A percentile compares a stretch with the other conserved stretches of the same genome.
Conservation (phyloP, 768 basidiomycete genomes). For the Cubamyces lactineus region DNA sequence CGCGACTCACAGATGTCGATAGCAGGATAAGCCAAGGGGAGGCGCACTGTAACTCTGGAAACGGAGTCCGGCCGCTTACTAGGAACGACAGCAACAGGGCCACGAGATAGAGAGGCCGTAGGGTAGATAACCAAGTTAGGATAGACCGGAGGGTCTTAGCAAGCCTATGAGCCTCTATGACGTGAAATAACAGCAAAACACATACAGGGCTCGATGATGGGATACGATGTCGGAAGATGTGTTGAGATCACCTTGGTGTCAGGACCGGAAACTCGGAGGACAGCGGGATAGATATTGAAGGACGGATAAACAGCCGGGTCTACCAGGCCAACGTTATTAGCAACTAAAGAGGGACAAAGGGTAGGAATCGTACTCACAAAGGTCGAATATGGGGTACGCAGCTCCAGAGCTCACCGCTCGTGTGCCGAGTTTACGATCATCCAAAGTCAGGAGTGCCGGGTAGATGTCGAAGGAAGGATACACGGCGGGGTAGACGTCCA, state of each 20-base stretch:
- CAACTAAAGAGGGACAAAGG: background rate
- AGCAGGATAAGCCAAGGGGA: slow-evolving; percentile 17
- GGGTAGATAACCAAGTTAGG: slow-evolving; percentile 47
- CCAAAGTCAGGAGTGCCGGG: slow-evolving; percentile 25
- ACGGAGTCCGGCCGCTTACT: background rate
- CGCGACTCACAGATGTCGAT: slow-evolving; percentile 23
- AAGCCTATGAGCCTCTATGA: background rate
- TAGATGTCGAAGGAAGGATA: slow-evolving; percentile 47
- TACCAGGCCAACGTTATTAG: slow-evolving; percentile 22
- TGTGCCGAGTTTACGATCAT: slow-evolving; percentile 18
- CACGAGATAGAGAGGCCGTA: slow-evolving; percentile 5
- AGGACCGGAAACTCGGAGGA: slow-evolving; percentile 10
- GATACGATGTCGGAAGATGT: slow-evolving; percentile 26
- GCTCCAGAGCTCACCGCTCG: slow-evolving; percentile 10
- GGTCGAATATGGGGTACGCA: slow-evolving; percentile 40
- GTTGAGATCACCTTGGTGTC: slow-evolving; percentile 6
- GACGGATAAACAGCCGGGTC: slow-evolving; percentile 45
- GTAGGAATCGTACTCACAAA: slow-evolving; percentile 28
- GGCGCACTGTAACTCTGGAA: background rate
- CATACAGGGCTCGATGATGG: slow-evolving; percentile 33
- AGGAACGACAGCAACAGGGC: background rate
- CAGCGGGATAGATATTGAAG: slow-evolving; percentile 36
- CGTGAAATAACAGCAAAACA: background rate
- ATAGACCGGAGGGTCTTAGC: slow-evolving; percentile 44
- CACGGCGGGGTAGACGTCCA: slow-evolving; percentile 40